These are phyloP conservation scores for Talaromyces stipitatus DNA, from an alignment of 495 filamentous ascomycete species.

Conservation along the genomic window DNA sequence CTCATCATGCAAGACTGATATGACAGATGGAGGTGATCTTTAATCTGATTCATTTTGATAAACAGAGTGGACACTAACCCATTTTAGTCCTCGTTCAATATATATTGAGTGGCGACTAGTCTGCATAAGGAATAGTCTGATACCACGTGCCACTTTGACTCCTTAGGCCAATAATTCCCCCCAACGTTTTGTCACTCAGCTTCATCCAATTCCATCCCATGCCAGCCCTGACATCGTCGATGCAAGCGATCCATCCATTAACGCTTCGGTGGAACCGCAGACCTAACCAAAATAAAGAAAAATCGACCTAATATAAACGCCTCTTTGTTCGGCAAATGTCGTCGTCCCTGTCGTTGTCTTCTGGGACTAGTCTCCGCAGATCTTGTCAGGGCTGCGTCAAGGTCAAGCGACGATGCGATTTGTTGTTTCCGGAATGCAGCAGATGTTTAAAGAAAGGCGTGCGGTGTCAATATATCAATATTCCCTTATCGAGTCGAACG, in stretches of 20 bases:
- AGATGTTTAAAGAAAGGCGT: conserved; percentile 27
- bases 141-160: background rate
- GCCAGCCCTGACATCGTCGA: too few species aligned
- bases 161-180: background rate
- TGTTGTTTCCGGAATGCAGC: conserved; percentile 26
- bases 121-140: background rate
- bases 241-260: background rate
- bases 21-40: too few species aligned
- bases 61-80: background rate
- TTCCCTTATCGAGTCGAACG: conserved; percentile 10
- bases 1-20: too few species aligned
- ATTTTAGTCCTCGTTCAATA: background rate
- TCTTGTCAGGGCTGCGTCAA: conserved; percentile 35
- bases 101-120: background rate
- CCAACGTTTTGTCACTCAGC: background rate
- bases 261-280: background rate
- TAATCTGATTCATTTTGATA: too few species aligned
- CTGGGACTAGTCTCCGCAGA: conserved; percentile 19
- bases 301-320: background rate
- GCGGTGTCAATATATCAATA: conserved; percentile 29
- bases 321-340: background rate
- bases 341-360: background rate
- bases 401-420: conserved; percentile 39
- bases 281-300: background rate
- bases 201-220: background rate